Evolutionary conservation across 306 rosid genomes (phyloP), one percentile per base, ranked within the genome.

Genomic region (Parietaria judaica): DNA sequence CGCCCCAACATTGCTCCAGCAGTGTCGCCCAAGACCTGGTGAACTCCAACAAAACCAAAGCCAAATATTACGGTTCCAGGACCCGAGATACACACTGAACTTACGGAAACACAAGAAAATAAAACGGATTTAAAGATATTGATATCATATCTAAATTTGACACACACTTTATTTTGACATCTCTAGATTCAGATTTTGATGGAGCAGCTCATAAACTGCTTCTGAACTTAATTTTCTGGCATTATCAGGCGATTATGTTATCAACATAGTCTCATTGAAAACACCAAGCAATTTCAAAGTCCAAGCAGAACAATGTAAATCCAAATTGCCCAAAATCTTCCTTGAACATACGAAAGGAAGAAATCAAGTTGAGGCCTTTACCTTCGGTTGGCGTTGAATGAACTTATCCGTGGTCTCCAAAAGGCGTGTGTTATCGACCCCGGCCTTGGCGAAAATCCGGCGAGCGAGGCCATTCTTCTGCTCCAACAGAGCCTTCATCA

Each of bases 401-500:
- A 70, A 88, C 69, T 82, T 86, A 74, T 92, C 99, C 59, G 99
- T 82, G 66, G 94, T 84, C 65, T 84, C 99, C 8, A 92, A 70
- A 76, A 92, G 95, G 51, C 85, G 82, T 1, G 88, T 86, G 68
- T 86, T 92, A 66, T 92, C 96, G 14, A 92, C 80, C 66, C 99
- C 99, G 63, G 36, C 78, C 79, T 84, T 92, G 56, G 99, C 77
- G 72, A 92, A 92, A 36, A 92, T 92, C 72, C 99, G 70, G 47
- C 96, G 95, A 48, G 99, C 99, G 46, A 92, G 94, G 50, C 99
- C 99, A 44, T 92, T 92, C 81, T 88, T 92, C 77, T 92, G 99
- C 85, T 92, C 99, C 71, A 92, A 72, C 54, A 92, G 72, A 31
- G 99, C 84, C 77, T 84, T 88, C 95, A 92, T 86, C 80, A 92